phyloP scores from a whole-genome alignment of 306 rosid species.

The Carpinus fangiana region DNA sequence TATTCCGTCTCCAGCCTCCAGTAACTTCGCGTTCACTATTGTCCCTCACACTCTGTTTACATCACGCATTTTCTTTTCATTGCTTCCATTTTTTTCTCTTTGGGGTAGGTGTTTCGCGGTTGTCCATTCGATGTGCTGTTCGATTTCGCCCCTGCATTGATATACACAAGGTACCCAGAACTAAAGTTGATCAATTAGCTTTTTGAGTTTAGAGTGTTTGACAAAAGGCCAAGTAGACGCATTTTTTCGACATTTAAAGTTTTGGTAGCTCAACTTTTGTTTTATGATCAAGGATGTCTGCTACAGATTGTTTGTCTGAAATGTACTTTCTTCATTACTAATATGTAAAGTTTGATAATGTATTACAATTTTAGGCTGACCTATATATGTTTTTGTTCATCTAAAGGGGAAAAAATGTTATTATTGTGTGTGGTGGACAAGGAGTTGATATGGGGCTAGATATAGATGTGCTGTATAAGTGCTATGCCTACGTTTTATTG shows the following conservation, averaged over 20 bases:
- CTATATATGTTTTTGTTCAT: not conserved
- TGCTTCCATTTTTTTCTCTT: not conserved
- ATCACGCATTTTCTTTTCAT: not conserved
- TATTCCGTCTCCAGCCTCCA: constrained; percentile 30
- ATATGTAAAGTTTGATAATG: not conserved
- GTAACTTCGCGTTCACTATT: constrained; percentile 30
- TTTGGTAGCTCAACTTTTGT: not conserved
- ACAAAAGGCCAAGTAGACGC: not conserved
- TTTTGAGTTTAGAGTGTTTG: not conserved
- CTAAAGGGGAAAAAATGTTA: not conserved
- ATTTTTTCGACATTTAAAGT: not conserved
- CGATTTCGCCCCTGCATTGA: constrained; percentile 86
- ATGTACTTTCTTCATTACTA: not conserved
- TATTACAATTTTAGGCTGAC: not conserved
- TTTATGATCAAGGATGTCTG: not conserved
- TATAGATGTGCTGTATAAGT: not conserved
- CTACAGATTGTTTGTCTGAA: not conserved
- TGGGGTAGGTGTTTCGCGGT: constrained; percentile 30
- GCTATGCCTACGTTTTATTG: not conserved
- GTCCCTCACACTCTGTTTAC: not conserved
- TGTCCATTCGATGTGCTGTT: constrained; percentile 52
- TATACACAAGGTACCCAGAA: constrained; percentile 68
- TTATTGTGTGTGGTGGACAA: not conserved
- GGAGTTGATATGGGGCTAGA: too few species aligned
- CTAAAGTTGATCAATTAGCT: not conserved